A percentile compares a stretch with the other conserved stretches of the same genome.
phyloP scores from a whole-genome alignment of 176 grass and related monocot species.

The Carex kokanica region DNA sequence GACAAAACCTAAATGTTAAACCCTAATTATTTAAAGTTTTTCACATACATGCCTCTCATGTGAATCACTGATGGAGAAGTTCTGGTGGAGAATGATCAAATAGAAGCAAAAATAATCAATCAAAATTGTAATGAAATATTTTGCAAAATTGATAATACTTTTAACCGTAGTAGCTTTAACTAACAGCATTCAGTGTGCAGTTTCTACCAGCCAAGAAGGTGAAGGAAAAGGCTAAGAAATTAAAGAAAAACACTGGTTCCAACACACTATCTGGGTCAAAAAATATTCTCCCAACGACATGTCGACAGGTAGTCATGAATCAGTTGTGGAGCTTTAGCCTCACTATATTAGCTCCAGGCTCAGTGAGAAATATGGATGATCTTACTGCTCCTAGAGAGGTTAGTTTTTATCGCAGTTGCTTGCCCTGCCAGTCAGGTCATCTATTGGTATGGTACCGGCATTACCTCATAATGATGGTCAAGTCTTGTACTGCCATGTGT shows the following conservation, averaged over 20 bases:
- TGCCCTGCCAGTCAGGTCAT: neutral
- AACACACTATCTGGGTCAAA: slow-evolving; percentile 41
- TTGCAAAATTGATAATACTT: neutral
- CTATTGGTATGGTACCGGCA: neutral
- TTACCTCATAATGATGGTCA: neutral
- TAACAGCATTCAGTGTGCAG: slow-evolving; percentile 33
- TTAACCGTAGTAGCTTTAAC: neutral
- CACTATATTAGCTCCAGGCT: slow-evolving; percentile 47
- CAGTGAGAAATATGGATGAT: slow-evolving; percentile 43
- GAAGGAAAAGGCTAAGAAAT: slow-evolving; percentile 59
- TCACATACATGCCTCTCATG: neutral
- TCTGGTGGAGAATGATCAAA: neutral
- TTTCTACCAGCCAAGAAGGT: slow-evolving; percentile 73
- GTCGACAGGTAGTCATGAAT: slow-evolving; percentile 71
- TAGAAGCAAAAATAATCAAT: neutral
- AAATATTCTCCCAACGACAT: slow-evolving; percentile 61
- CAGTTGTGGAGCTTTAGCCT: slow-evolving; percentile 57
- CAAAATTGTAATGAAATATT: neutral
- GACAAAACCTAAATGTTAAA: neutral
- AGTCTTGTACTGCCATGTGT: neutral
- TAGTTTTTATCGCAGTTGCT: neutral
- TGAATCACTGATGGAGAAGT: neutral
- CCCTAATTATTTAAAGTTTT: neutral
- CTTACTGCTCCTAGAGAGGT: slow-evolving; percentile 56
- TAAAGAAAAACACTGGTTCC: slow-evolving; percentile 33